Conservation (phyloP, 257 asterid species). For the Solanum ossicruentum region DNA sequence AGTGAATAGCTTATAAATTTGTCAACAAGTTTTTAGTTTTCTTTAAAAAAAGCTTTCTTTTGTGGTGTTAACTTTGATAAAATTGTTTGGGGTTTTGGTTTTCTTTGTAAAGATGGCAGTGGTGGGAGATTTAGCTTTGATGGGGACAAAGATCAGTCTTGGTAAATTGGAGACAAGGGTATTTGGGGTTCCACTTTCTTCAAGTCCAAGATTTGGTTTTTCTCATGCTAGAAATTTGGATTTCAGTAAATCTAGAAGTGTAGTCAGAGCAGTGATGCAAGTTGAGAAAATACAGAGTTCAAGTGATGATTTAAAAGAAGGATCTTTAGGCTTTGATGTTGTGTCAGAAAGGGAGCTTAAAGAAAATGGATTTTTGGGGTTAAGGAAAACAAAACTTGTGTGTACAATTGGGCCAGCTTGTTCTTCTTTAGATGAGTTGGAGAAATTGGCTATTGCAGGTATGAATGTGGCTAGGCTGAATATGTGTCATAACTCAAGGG, state of each 20-base stretch:
- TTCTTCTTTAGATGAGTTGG: constrained; percentile 48
- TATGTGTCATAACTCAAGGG: constrained; percentile 70
- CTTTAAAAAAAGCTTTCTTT: background rate
- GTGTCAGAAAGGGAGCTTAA: constrained; percentile 60
- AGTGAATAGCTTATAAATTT: background rate
- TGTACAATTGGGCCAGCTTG: constrained; percentile 88
- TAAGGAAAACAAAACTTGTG: constrained; percentile 83
- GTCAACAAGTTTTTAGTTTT: background rate
- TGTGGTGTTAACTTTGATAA: background rate
- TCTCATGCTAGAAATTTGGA: constrained; percentile 12
- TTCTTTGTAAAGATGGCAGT: constrained; percentile 32
- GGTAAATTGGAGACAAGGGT: constrained; percentile 16
- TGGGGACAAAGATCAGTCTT: constrained; percentile 13
- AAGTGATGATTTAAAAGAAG: constrained; percentile 12
- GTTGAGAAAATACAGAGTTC: constrained; percentile 20
- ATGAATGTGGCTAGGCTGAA: constrained; percentile 88
- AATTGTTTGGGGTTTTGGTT: background rate
- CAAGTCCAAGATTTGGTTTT: constrained; percentile 5
- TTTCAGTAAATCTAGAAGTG: background rate
- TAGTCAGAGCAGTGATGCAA: constrained; percentile 39
- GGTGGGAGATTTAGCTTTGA: constrained; percentile 30
- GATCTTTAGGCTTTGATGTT: constrained; percentile 42
- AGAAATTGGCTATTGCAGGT: constrained; percentile 63
- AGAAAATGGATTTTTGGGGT: constrained; percentile 66
- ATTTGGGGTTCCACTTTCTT: constrained; percentile 20